These are phyloP conservation scores for Candida methanosorbosa DNA, from an alignment of 805 yeast genomes.

Conservation along the genomic window DNA sequence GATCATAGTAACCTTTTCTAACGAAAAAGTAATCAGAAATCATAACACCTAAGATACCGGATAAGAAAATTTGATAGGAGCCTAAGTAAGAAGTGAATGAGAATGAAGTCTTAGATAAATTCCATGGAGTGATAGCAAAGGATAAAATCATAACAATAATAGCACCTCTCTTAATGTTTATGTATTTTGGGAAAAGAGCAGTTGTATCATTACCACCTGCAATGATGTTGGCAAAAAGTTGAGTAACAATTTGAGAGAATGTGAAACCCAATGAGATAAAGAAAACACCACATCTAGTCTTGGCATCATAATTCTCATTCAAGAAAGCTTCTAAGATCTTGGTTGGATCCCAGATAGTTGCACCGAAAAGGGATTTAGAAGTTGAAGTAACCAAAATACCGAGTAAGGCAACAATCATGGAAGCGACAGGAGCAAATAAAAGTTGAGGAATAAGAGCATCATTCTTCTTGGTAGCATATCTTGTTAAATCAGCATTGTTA, in stretches of 20 bases:
- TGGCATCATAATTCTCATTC: too few species aligned
- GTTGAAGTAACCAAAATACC: slow-evolving; percentile 27
- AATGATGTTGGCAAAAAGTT: slow-evolving; percentile 49
- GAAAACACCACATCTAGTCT: slow-evolving; percentile 11
- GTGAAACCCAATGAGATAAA: slow-evolving; percentile 13
- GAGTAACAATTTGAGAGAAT: slow-evolving; percentile 30
- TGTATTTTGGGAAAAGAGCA: slow-evolving; percentile 46
- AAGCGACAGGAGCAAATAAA: slow-evolving; percentile 17
- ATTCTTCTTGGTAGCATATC: slow-evolving; percentile 24
- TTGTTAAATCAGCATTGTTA: slow-evolving; percentile 30
- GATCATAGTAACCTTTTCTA: slow-evolving; percentile 27
- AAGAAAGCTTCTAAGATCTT: slow-evolving; percentile 11
- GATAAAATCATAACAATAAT: slow-evolving; percentile 22
- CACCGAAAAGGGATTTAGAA: slow-evolving; percentile 29
- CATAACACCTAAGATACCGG: slow-evolving; percentile 29
- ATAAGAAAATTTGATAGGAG: slow-evolving; percentile 29
- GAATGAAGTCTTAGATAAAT: slow-evolving; percentile 26
- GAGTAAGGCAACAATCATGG: slow-evolving; percentile 19
- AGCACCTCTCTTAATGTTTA: slow-evolving; percentile 51
- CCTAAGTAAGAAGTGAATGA: slow-evolving; percentile 26
- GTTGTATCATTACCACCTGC: slow-evolving; percentile 52
- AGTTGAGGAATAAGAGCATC: slow-evolving; percentile 25
- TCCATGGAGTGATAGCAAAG: slow-evolving; percentile 33
- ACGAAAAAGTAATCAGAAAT: slow-evolving; percentile 30
- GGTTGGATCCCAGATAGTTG: slow-evolving; percentile 34